A percentile compares a stretch with the other conserved stretches of the same genome.
These are phyloP conservation scores for Selaginella moellendorffii DNA, from an alignment of 75 land plant species.

Conservation along the genomic window DNA sequence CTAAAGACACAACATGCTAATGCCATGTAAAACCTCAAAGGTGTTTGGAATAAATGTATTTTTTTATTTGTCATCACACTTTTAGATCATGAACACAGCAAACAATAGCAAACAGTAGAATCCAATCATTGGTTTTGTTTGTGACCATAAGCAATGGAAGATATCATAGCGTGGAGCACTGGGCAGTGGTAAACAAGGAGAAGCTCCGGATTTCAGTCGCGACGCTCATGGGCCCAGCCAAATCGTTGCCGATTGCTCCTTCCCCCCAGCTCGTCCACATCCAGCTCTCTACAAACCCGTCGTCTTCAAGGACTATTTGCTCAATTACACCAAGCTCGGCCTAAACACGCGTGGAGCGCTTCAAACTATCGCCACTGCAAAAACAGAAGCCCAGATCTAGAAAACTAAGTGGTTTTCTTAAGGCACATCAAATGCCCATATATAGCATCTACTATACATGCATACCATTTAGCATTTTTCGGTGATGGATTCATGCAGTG, in stretches of 20 bases:
- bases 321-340: background rate
- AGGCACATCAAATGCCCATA: no score
- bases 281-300: background rate
- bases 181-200: conserved; percentile 12
- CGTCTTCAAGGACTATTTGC: background rate
- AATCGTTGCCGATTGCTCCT: background rate
- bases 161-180: conserved; percentile 18
- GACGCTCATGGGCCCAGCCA: conserved; percentile 1
- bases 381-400: no score
- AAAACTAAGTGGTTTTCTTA: no score
- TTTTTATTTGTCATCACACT: no score
- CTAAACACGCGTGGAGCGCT: background rate
- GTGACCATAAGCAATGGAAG: conserved; percentile 16
- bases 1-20: no score
- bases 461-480: no score
- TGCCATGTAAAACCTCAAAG: no score
- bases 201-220: conserved; percentile 11
- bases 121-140: background rate
- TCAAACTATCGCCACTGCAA: background rate
- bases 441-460: no score
- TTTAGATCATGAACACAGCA: no score
- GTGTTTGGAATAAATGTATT: no score
- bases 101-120: no score
- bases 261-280: conserved; percentile 2
- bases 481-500: no score